Evolutionary conservation across 306 rosid species (phyloP), one percentile per base, ranked within the genome.

Genomic region (Begonia masoniana): DNA sequence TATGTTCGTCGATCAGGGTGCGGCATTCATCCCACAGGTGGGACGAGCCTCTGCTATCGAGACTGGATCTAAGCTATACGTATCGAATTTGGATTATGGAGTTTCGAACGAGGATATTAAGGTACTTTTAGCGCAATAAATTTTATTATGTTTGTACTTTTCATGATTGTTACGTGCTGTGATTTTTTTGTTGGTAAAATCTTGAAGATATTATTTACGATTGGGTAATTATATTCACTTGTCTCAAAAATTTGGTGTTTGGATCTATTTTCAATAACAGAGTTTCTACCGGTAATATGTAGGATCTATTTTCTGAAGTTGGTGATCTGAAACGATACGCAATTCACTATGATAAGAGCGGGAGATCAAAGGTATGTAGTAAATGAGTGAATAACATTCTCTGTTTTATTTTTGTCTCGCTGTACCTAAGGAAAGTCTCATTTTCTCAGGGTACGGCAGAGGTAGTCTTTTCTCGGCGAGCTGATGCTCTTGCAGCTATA

Each of bases 281-380:
- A 31, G 39, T 31, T 31, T 31, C 7, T 31, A 31, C 39, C 39
- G 39, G 47, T 49, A 6, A 17, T 59, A 48, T 62, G 65, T 81
- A 92, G 99, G 99, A 92, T 68, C 74, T 92, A 67, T 92, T 86
- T 76, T 71, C 79, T 50, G 99, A 92, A 78, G 94, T 83, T 52
- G 99, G 96, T 47, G 95, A 86, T 61, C 64, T 92, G 69, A 92
- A 92, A 62, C 84, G 96, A 3, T 84, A 79, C 42, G 52, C 77
- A 1, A 69, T 92, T 46, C 91, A 92, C 66, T 92, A 92, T 6
- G 96, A 92, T 57, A 68, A 87, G 70, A 92, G 99, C 67, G 99
- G 99, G 55, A 86, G 99, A 72, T 92, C 96, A 5, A 87, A 92
- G 99, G 99, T 92, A 69, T 54, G 68, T 12, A n/a, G 15, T 11